These are phyloP conservation scores for Gardenia jasminoides DNA, from an alignment of 257 asterid genomes.

Conservation along the genomic window DNA sequence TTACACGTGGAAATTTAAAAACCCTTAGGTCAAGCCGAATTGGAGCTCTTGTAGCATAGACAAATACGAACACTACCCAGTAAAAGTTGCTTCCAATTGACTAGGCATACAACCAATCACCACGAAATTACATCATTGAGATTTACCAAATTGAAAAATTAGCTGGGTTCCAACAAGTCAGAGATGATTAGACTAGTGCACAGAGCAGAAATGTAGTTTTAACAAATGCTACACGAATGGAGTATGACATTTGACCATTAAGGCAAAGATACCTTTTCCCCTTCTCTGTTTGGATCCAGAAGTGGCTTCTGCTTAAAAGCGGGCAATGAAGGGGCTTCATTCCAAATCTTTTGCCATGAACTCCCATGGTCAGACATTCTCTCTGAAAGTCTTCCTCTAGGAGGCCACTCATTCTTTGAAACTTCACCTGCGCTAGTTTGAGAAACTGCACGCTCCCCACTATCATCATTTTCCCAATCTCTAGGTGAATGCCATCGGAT, in stretches of 20 bases:
- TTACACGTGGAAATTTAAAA: no score
- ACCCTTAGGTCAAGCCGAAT: not conserved
- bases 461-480: slow-evolving; percentile 77
- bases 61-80: not conserved
- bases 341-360: slow-evolving; percentile 92
- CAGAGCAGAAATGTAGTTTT: not conserved
- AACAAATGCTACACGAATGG: not conserved
- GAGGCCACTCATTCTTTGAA: slow-evolving; percentile 67
- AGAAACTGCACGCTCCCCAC: slow-evolving; percentile 37
- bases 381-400: slow-evolving; percentile 81
- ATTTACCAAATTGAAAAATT: no score
- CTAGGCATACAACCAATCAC: not conserved
- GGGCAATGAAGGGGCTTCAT: slow-evolving; percentile 62
- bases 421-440: slow-evolving; percentile 24
- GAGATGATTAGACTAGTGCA: no score
- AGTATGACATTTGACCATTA: not conserved
- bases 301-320: slow-evolving; percentile 85
- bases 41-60: not conserved
- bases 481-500: slow-evolving; percentile 98
- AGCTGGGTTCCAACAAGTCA: no score
- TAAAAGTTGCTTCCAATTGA: not conserved
- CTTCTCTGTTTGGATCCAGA: slow-evolving; percentile 90
- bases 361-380: slow-evolving; percentile 89
- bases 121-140: no score
- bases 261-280: slow-evolving; percentile 71